A percentile compares a stretch with the other conserved stretches of the same genome.
Conservation (phyloP, 768 basidiomycete species). For the Trametes maxima region DNA sequence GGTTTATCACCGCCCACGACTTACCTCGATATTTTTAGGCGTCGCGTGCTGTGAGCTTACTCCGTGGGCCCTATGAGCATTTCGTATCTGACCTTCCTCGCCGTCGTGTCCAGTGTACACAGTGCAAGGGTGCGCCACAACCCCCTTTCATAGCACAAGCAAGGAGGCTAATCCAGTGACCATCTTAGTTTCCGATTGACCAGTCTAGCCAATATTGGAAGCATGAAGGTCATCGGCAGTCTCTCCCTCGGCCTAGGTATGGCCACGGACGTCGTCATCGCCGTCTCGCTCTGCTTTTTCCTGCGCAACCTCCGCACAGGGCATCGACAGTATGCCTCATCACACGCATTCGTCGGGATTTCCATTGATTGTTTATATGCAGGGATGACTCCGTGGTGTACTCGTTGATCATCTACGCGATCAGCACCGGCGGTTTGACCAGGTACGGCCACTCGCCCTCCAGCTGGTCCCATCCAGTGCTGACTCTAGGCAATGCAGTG, state of each 20-base stretch:
- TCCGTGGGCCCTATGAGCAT: neutral
- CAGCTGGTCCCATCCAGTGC: neutral
- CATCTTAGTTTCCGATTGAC: slow-evolving; percentile 25
- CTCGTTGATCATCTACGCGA: slow-evolving; percentile 56
- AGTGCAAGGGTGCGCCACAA: slow-evolving; percentile 42
- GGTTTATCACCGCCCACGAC: slow-evolving; percentile 16
- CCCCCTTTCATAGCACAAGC: neutral
- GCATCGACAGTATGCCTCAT: slow-evolving; percentile 39
- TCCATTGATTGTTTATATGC: slow-evolving; percentile 2
- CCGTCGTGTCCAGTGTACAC: slow-evolving; percentile 40
- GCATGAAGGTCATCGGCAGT: slow-evolving; percentile 52
- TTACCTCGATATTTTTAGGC: slow-evolving; percentile 23
- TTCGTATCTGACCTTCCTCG: neutral
- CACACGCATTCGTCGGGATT: neutral
- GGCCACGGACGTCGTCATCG: slow-evolving; percentile 53
- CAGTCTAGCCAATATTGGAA: slow-evolving; percentile 43
- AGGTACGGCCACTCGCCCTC: slow-evolving; percentile 40
- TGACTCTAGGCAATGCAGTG: slow-evolving; percentile 31
- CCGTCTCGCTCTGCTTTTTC: slow-evolving; percentile 54
- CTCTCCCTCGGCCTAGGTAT: slow-evolving; percentile 52
- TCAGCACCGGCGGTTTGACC: slow-evolving; percentile 66
- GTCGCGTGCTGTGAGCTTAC: slow-evolving; percentile 41
- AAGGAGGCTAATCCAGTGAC: neutral
- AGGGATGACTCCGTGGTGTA: slow-evolving; percentile 63
- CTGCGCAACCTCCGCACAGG: slow-evolving; percentile 56